phyloP scores from a whole-genome alignment of 305 asterid genomes.

The Galium porrigens region DNA sequence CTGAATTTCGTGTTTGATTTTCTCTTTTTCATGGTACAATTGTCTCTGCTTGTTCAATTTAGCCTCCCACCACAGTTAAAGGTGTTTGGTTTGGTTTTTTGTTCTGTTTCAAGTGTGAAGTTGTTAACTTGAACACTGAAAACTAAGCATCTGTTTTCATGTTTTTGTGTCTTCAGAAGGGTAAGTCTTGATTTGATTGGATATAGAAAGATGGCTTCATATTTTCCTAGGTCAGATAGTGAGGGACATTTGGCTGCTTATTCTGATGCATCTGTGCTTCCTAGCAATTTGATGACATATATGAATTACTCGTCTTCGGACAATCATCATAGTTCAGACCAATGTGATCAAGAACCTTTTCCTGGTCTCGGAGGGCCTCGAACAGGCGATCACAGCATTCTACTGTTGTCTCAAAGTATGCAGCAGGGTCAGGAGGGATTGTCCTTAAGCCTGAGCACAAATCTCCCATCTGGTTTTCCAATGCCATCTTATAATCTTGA shows the following conservation, averaged over 20 bases:
- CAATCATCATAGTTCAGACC: slow-evolving; percentile 16
- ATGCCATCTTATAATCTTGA: slow-evolving; percentile 27
- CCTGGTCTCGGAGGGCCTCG: slow-evolving; percentile 38
- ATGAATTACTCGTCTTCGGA: slow-evolving; percentile 45
- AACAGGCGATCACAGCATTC: slow-evolving; percentile 27
- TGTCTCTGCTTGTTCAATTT: neutral
- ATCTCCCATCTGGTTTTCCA: slow-evolving; percentile 38
- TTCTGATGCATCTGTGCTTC: slow-evolving; percentile 36
- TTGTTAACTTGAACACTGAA: neutral
- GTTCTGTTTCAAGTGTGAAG: neutral
- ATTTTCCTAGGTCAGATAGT: slow-evolving; percentile 40
- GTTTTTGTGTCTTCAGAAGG: slow-evolving; percentile 5
- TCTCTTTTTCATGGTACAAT: neutral
- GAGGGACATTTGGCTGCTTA: slow-evolving; percentile 40
- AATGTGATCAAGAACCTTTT: slow-evolving; percentile 36
- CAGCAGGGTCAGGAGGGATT: slow-evolving; percentile 60
- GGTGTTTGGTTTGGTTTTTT: neutral
- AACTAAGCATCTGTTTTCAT: neutral
- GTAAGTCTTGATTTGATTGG: slow-evolving; percentile 1
- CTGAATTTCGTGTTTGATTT: neutral
- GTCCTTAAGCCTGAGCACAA: slow-evolving; percentile 65
- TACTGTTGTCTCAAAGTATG: slow-evolving; percentile 30
- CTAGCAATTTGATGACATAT: slow-evolving; percentile 37
- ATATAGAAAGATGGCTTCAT: slow-evolving; percentile 37
- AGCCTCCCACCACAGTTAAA: neutral